Evolutionary conservation across 2,329 filamentous ascomycete species (phyloP).

Genomic region (Aplosporella prunicola): DNA sequence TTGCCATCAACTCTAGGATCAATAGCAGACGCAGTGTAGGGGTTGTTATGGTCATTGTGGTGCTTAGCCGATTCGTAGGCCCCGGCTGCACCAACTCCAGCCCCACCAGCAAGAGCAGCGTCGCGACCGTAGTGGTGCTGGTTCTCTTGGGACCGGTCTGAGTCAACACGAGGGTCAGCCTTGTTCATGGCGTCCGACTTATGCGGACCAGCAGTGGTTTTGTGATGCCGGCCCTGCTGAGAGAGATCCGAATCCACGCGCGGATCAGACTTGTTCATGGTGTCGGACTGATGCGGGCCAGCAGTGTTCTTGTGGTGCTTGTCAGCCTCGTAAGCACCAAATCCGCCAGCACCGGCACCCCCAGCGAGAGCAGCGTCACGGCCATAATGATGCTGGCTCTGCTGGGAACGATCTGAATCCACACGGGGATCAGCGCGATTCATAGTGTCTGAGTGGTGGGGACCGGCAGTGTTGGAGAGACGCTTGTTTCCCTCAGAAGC

Average conservation of each 20-base stretch:
- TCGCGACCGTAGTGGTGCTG: constrained; percentile 24
- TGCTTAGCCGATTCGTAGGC: constrained; percentile 7
- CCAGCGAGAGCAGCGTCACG: constrained; percentile 19
- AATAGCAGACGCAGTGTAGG: constrained; percentile 1
- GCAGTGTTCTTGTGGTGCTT: constrained; percentile 8
- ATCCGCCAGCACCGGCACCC: constrained; percentile 13
- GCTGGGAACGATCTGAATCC: constrained; percentile 9
- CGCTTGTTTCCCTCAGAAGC: background rate
- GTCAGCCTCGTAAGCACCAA: constrained; percentile 3
- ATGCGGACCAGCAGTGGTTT: constrained; percentile 5
- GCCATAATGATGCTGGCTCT: constrained; percentile 11
- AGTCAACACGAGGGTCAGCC: constrained; percentile 5
- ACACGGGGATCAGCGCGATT: constrained; percentile 24
- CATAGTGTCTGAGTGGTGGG: constrained; percentile 5
- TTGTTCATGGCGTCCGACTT: constrained; percentile 1
- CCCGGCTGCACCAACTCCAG: constrained; percentile 17
- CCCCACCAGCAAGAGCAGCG: constrained; percentile 23
- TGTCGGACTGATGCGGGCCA: constrained; percentile 2
- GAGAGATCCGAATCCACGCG: constrained; percentile 6
- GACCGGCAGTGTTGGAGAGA: background rate
- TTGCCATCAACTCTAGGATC: constrained; percentile 1
- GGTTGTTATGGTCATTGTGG: constrained; percentile 3
- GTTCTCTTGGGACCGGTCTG: constrained; percentile 5
- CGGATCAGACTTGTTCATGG: constrained; percentile 3
- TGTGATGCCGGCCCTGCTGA: constrained; percentile 1